Percentiles rank a stretch among this genome's conserved stretches.
These are phyloP conservation scores for Saccharomycopsis schoenii DNA, from an alignment of 805 yeast species.

Conservation along the genomic window DNA sequence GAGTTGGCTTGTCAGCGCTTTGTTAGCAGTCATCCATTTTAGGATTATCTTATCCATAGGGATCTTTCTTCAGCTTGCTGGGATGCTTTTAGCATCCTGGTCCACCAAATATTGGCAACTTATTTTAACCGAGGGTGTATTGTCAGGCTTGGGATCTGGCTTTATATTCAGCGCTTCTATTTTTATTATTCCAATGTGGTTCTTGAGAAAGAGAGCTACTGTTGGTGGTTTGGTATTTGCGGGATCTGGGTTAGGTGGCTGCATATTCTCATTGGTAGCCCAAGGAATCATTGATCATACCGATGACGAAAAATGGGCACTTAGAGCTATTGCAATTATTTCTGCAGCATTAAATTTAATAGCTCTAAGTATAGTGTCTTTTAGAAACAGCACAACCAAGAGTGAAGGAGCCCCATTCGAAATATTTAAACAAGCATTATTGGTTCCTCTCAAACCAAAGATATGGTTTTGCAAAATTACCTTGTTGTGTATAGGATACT, in stretches of 20 bases:
- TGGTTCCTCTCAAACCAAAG: constrained; percentile 27
- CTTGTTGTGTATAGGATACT: constrained; percentile 26
- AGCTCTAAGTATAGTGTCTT: constrained; percentile 35
- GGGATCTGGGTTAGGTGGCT: constrained; percentile 49
- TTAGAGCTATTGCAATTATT: constrained; percentile 35
- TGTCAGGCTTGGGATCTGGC: constrained; percentile 42
- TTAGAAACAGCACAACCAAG: constrained; percentile 27
- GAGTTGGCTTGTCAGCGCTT: constrained; percentile 9
- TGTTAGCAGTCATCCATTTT: not conserved
- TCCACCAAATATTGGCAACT: constrained; percentile 41
- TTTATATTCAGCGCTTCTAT: constrained; percentile 44
- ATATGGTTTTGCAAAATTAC: constrained; percentile 24
- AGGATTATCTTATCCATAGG: constrained; percentile 27
- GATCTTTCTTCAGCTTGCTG: constrained; percentile 33
- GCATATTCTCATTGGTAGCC: constrained; percentile 32
- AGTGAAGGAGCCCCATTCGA: not conserved
- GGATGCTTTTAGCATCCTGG: constrained; percentile 43
- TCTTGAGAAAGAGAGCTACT: constrained; percentile 36
- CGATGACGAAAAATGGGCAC: constrained; percentile 38
- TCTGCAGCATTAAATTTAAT: constrained; percentile 30
- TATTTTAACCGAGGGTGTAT: constrained; percentile 42
- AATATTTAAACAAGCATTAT: constrained; percentile 23
- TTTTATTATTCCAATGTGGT: constrained; percentile 45
- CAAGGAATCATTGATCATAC: constrained; percentile 33
- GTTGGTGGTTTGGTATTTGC: constrained; percentile 40